Evolutionary conservation across 768 basidiomycete species (phyloP).

Genomic region (Lentinus brumalis): DNA sequence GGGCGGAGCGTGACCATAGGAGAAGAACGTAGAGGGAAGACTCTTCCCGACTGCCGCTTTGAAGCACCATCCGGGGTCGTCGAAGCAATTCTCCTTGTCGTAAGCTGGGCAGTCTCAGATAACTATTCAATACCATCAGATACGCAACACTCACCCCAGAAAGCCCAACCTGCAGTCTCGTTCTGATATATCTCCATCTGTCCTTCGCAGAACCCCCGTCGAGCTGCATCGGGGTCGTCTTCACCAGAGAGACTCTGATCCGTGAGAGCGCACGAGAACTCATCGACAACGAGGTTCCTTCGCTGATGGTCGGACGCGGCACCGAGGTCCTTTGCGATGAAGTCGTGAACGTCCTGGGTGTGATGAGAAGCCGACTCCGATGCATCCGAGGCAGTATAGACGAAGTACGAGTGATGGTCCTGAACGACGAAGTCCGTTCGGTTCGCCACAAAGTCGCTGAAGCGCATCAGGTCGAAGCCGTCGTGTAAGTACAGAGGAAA

Average conservation of each 20-base stretch:
- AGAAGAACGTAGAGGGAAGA: conserved; percentile 60
- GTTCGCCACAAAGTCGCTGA: conserved; percentile 49
- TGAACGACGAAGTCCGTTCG: conserved; percentile 65
- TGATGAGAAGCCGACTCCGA: conserved; percentile 46
- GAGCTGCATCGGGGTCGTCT: conserved; percentile 44
- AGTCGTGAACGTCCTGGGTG: conserved; percentile 38
- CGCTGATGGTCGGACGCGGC: conserved; percentile 35
- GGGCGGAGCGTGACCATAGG: conserved; percentile 40
- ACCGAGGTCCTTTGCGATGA: conserved; percentile 28
- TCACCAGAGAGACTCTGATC: conserved; percentile 51
- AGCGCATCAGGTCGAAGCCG: conserved; percentile 59
- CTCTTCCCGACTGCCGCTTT: conserved; percentile 54
- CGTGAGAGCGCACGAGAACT: conserved; percentile 55
- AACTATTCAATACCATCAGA: not conserved
- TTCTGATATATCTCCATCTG: conserved; percentile 62
- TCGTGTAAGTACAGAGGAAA: conserved; percentile 74
- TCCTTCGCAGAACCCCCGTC: conserved; percentile 53
- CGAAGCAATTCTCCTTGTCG: conserved; percentile 58
- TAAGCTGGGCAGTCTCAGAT: conserved; percentile 44
- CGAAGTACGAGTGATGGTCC: conserved; percentile 76
- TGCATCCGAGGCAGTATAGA: conserved; percentile 59
- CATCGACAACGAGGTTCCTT: conserved; percentile 49
- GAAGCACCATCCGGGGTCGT: conserved; percentile 73
- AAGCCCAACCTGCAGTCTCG: conserved; percentile 62
- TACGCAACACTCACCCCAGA: conserved; percentile 57